Evolutionary conservation across 2,329 filamentous ascomycete species (phyloP).

Genomic region (Fusarium pseudocircinatum): DNA sequence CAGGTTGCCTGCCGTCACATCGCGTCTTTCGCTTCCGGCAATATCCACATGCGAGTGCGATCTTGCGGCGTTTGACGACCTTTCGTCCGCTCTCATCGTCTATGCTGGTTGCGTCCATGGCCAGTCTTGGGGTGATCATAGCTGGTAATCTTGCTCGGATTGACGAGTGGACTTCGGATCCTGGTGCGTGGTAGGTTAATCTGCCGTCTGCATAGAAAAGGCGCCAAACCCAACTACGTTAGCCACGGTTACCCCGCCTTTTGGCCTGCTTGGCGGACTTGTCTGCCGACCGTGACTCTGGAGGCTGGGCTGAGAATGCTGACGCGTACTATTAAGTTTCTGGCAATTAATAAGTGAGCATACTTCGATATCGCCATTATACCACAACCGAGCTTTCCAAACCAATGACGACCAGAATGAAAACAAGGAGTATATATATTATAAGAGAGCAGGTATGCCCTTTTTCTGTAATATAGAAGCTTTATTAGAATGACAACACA

Average conservation of each 20-base stretch:
- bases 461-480: too few relatives aligned
- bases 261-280: neutral
- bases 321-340: neutral
- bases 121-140: neutral
- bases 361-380: neutral
- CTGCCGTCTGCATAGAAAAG: neutral
- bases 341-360: neutral
- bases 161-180: neutral
- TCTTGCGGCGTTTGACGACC: neutral
- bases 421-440: neutral
- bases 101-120: neutral
- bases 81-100: neutral
- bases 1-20: neutral
- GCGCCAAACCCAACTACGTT: neutral
- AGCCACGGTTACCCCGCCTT: neutral
- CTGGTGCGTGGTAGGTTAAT: neutral
- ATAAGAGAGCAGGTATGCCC: neutral
- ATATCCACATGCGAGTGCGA: neutral
- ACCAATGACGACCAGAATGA: rapidly evolving
- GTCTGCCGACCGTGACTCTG: neutral
- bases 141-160: neutral
- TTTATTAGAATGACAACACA: rapidly evolving
- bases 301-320: neutral
- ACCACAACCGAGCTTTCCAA: neutral
- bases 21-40: neutral